phyloP scores from a whole-genome alignment of 306 rosid genomes.

The Dicorynia guianensis region DNA sequence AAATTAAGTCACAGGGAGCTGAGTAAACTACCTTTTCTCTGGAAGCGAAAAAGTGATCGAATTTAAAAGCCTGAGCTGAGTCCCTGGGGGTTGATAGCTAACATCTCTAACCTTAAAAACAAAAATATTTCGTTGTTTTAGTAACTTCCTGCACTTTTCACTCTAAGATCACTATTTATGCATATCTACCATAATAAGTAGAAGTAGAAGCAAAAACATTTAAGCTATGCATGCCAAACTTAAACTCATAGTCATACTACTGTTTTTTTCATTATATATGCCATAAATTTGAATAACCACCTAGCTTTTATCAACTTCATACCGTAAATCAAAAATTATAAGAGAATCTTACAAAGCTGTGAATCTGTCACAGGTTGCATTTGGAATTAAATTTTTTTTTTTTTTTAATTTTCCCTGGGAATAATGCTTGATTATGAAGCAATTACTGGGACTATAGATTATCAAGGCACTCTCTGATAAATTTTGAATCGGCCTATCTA shows the following conservation, averaged over 20 bases:
- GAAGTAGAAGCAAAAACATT: not conserved
- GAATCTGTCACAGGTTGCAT: not conserved
- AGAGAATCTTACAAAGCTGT: not conserved
- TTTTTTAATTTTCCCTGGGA: not conserved
- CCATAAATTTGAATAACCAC: not conserved
- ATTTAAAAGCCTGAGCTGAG: conserved; percentile 54
- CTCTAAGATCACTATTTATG: not conserved
- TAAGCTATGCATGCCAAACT: not conserved
- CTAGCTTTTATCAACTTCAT: not conserved
- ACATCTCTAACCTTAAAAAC: conserved; percentile 53
- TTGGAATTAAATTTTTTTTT: not conserved
- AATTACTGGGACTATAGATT: not conserved
- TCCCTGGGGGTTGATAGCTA: conserved; percentile 67
- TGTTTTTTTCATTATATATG: not conserved
- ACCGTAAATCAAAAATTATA: not conserved
- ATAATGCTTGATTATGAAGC: not conserved
- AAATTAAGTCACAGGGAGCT: not conserved
- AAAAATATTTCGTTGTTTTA: not conserved
- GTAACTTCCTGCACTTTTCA: not conserved
- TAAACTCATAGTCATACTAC: not conserved
- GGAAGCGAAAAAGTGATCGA: conserved; percentile 56
- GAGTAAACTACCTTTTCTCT: conserved; percentile 51
- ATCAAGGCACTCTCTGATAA: not conserved
- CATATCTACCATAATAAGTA: not conserved
- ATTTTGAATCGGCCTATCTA: not conserved